Conservation (phyloP, 768 basidiomycete species). For the Boletus sp. region DNA sequence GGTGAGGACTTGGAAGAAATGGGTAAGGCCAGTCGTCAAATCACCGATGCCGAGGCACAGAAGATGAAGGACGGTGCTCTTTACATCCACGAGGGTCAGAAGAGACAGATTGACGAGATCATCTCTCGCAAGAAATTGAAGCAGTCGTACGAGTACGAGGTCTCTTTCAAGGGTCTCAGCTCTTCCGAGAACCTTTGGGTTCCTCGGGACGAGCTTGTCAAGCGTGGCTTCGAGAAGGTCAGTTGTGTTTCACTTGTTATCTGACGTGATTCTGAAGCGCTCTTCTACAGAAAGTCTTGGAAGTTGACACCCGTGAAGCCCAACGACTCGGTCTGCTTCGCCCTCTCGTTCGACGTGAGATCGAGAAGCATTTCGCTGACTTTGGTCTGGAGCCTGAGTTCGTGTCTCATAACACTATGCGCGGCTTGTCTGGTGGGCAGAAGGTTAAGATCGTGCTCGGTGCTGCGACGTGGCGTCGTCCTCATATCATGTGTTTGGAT, state of each 20-base stretch:
- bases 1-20: conserved; percentile 98
- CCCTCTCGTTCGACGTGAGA: conserved; percentile 96
- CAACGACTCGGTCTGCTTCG: conserved; percentile 93
- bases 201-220: conserved; percentile 93
- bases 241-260: conserved; percentile 11
- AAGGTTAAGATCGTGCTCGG: conserved; percentile 99
- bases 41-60: conserved; percentile 81
- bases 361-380: conserved; percentile 99
- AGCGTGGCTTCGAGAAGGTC: conserved; percentile 96
- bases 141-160: conserved; percentile 99
- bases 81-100: conserved; percentile 89
- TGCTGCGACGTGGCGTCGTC: conserved; percentile 98
- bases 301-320: conserved; percentile 96
- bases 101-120: conserved; percentile 94
- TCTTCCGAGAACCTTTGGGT: conserved; percentile 99
- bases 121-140: conserved; percentile 93
- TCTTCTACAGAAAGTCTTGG: conserved; percentile 77
- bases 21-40: conserved; percentile 85
- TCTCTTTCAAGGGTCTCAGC: conserved; percentile 90
- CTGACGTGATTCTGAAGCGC: neutral
- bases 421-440: conserved; percentile 97
- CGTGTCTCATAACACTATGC: conserved; percentile 98
- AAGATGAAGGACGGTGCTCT: conserved; percentile 96
- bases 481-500: conserved; percentile 95
- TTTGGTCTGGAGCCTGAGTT: conserved; percentile 99